These are phyloP conservation scores for Oenanthe sinensis DNA, from an alignment of 129 eudicot species.

Conservation along the genomic window DNA sequence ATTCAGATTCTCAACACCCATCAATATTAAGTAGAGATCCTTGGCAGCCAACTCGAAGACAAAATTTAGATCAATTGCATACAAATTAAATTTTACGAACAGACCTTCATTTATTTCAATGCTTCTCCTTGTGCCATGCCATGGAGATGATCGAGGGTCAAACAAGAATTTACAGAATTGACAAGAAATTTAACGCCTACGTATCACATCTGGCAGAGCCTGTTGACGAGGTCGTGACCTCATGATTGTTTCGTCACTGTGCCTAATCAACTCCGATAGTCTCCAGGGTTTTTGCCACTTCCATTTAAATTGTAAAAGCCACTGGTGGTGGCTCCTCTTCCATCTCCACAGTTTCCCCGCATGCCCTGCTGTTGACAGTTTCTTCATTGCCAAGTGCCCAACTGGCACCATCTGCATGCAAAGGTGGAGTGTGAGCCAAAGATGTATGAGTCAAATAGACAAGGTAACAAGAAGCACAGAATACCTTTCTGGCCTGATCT, in stretches of 20 bases:
- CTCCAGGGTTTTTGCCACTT: conserved; percentile 78
- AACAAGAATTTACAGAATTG: conserved; percentile 22
- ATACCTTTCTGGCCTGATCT: conserved; percentile 88
- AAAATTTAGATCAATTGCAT: background rate
- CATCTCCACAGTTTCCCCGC: conserved; percentile 66
- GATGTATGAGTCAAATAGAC: background rate
- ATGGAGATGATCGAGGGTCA: conserved; percentile 7
- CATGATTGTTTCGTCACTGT: conserved; percentile 61
- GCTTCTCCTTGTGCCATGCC: conserved; percentile 13
- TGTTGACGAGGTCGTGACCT: conserved; percentile 50
- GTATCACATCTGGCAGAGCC: conserved; percentile 37
- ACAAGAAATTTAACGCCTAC: conserved; percentile 17
- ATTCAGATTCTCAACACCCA: background rate
- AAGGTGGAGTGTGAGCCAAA: conserved; percentile 6
- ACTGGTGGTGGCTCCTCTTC: conserved; percentile 71
- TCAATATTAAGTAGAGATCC: background rate
- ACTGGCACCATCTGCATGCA: conserved; percentile 84
- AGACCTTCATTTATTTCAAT: conserved; percentile 29
- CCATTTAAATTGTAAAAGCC: conserved; percentile 75
- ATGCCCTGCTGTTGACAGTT: conserved; percentile 63
- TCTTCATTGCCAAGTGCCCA: conserved; percentile 75
- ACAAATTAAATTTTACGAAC: background rate
- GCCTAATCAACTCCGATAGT: conserved; percentile 63
- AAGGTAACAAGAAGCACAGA: background rate
- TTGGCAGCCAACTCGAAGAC: background rate